Conservation (phyloP, 768 basidiomycete genomes). For the Cubamyces lactineus region DNA sequence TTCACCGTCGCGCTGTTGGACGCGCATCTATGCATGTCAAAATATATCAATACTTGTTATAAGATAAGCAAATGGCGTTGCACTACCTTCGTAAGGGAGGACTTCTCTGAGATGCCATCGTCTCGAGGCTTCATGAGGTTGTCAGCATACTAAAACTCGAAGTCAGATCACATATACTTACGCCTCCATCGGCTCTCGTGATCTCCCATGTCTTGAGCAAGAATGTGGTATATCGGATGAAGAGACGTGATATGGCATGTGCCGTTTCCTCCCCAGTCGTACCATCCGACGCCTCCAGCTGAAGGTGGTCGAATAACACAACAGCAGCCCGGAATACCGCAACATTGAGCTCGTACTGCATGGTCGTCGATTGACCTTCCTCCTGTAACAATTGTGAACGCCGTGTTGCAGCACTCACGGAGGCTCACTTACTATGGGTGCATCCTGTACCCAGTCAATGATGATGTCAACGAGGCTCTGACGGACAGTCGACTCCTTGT, state of each 20-base stretch:
- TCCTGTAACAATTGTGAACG: constrained; percentile 3
- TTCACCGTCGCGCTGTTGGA: constrained; percentile 41
- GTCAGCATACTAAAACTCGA: neutral
- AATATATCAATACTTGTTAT: neutral
- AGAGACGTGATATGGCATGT: constrained; percentile 75
- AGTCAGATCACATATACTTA: constrained; percentile 16
- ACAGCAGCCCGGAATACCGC: constrained; percentile 76
- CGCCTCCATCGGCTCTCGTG: constrained; percentile 47
- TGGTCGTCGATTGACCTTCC: constrained; percentile 41
- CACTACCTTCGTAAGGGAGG: constrained; percentile 29
- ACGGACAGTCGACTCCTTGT: constrained; percentile 64
- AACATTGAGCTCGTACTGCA: constrained; percentile 71
- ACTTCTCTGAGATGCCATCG: constrained; percentile 35
- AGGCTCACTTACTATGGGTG: constrained; percentile 47
- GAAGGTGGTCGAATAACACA: constrained; percentile 73
- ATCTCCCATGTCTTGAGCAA: constrained; percentile 64
- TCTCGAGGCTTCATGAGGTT: constrained; percentile 24
- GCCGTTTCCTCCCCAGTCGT: constrained; percentile 63
- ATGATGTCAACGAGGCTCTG: constrained; percentile 76
- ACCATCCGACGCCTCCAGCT: constrained; percentile 61
- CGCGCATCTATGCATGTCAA: constrained; percentile 21
- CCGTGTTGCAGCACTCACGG: neutral
- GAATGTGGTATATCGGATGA: constrained; percentile 74
- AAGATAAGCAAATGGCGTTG: neutral
- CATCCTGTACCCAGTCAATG: constrained; percentile 76